Evolutionary conservation across 106 monocot genomes (phyloP), one percentile per base, ranked within the genome.

Genomic region (Cymbidium sinense): DNA sequence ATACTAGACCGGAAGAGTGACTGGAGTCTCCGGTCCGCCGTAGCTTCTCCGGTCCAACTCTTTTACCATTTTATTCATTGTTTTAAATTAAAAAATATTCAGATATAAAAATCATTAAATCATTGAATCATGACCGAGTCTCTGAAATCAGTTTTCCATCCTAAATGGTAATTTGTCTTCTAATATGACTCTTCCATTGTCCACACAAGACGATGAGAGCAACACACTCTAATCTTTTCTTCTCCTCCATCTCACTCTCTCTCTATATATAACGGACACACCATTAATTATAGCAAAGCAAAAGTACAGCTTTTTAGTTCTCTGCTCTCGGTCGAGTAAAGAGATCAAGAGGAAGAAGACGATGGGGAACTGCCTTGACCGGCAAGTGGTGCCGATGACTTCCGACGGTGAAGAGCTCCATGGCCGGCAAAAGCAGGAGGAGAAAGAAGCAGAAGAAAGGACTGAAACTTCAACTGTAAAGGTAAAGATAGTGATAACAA

Each of bases 401-500:
- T 23, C 15, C 15, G 69, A 4, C 69, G 31, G 69, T 0, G 33
- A 31, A 15, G 69, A 33, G 4, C 30, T 69, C 34, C 33, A 19
- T 33, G 33, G 2, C n/a, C 37, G 10, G 2, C 34, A 13, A 21
- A 71, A 37, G 20, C 37, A 37, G 36, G 6, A 19, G 71, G 37
- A 71, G 7, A 21, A 71, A 18, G 34, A 20, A 37, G 71, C 5
- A n/a, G 71, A 20, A 37, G 37, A 71, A 21, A 67, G 13, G 4
- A 3, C 0, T 33, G 31, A 9, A 67, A 10, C 9, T 67, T 37
- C 36, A 4, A 20, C 36, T 20, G n/a, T 36, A 29, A 18, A 39
- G 36, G 71, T 71, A 6, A 71, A 71, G 36, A 37, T 71, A 71
- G 71, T 71, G 37, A 36, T 71, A 0, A 71, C 21, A 8, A 71